Percentiles rank a stretch among this genome's conserved stretches.
Evolutionary conservation across 148 eudicot genomes (phyloP).

Genomic region (Suaeda aralocaspica): DNA sequence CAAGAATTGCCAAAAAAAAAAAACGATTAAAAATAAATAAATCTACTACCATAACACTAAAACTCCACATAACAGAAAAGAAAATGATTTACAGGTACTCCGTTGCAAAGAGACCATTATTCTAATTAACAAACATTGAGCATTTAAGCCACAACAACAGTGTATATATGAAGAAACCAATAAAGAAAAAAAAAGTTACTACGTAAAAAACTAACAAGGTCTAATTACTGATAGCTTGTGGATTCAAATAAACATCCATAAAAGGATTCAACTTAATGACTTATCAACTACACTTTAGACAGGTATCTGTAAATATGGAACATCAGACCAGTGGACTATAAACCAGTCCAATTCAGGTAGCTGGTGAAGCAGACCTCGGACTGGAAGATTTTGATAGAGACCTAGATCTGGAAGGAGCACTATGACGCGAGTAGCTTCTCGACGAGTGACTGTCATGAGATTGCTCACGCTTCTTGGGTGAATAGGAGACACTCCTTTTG

Average conservation of each 20-base stretch:
- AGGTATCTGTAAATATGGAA: not conserved
- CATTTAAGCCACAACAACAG: too few relatives aligned
- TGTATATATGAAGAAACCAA: too few relatives aligned
- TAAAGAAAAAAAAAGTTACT: too few relatives aligned
- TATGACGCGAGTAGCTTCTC: constrained; percentile 44
- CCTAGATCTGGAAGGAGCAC: constrained; percentile 51
- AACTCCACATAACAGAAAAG: too few relatives aligned
- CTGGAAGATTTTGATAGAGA: constrained; percentile 44
- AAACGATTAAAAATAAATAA: too few relatives aligned
- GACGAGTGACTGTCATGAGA: constrained; percentile 35
- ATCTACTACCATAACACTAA: too few relatives aligned
- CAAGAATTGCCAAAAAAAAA: too few relatives aligned
- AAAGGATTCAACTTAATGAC: not conserved
- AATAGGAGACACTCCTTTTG: constrained; percentile 22
- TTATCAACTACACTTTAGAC: not conserved
- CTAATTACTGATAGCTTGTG: too few relatives aligned
- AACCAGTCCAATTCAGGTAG: constrained; percentile 20
- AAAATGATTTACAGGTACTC: too few relatives aligned
- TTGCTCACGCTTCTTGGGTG: constrained; percentile 24
- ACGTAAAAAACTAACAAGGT: too few relatives aligned
- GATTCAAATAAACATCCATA: not conserved
- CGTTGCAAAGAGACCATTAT: too few relatives aligned
- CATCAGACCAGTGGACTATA: not conserved
- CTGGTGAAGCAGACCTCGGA: constrained; percentile 45
- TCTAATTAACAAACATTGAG: too few relatives aligned